Base-by-base conservation (phyloP, 2,329 filamentous ascomycete genomes). In the Shiraia bambusicola region DNA sequence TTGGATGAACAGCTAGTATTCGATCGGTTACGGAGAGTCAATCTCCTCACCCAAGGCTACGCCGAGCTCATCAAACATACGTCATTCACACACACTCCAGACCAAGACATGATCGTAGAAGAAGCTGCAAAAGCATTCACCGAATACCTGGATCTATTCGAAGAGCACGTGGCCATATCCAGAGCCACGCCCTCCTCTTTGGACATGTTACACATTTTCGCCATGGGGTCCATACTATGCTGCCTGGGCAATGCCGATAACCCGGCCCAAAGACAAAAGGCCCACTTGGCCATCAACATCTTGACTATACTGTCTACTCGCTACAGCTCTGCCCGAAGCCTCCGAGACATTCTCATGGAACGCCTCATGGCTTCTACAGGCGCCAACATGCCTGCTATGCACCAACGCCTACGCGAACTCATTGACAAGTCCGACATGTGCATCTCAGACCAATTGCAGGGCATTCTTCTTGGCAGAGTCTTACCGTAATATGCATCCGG, bases 181-280 rank as follows among this genome's bases (percentile, higher is more conserved):
- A 14, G 13, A 14, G 42, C 36, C 6, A 32, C 42, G 14, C n/a
- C 28, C 8, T 28, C 42, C 6, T n/a, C 25, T 11, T 28, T 40
- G 14, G 42, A 40, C 11, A 32, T 37, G 7, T 19, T 45, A 11
- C 17, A 37, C 12, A 26, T 45, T n/a, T 45, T 45, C 29, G 37
- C 37, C 3, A 34, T 38, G 10, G 42, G 42, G 10, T 22, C 29
- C 13, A 17, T 16, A n/a, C 7, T 37, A 16, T 17, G 28, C n/a
- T 26, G 15, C 10, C 15, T 37, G 15, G 8, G 15, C 11, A 11
- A 22, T 22, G 19, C 19, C 19, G 19, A 22, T 8, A 22, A 22
- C 19, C 19, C 19, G 19, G 19, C 8, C 19, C 19, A 22, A 22
- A 22, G 19, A 30, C 17, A 37, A 15, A 8, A 13, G 22, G 11